These are phyloP conservation scores for Penicillium arizonense DNA, from an alignment of 495 filamentous ascomycete genomes.

Conservation along the genomic window DNA sequence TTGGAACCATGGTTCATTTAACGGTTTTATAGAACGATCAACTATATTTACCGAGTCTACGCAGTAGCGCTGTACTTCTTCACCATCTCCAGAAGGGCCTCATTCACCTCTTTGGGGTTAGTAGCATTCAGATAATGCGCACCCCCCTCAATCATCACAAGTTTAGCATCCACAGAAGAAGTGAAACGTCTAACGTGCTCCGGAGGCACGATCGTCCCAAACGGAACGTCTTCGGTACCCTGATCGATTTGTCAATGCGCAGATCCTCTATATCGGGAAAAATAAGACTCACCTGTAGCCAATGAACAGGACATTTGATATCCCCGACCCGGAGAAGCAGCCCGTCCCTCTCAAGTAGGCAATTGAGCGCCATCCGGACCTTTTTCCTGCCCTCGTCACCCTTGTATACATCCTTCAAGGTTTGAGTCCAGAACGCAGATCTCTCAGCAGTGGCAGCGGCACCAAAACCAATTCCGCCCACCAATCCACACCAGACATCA, in stretches of 20 bases:
- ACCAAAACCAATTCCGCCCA: conserved; percentile 58
- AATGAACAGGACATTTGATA: conserved; percentile 61
- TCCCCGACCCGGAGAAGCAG: conserved; percentile 53
- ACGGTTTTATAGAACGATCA: background rate
- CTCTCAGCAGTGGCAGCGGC: conserved; percentile 36
- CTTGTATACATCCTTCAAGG: conserved; percentile 53
- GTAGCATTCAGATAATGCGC: conserved; percentile 60
- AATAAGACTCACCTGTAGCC: conserved; percentile 55
- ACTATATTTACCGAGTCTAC: background rate
- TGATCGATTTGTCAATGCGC: conserved; percentile 13
- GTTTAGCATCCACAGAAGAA: conserved; percentile 47
- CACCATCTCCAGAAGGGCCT: conserved; percentile 51
- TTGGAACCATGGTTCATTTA: too few species aligned
- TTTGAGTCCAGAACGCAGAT: conserved; percentile 51
- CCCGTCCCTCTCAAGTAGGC: conserved; percentile 58
- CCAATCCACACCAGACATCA: conserved; percentile 55
- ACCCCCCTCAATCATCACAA: conserved; percentile 52
- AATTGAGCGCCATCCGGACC: conserved; percentile 55
- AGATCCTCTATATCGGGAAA: background rate
- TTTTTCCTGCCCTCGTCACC: conserved; percentile 61
- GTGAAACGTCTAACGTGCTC: conserved; percentile 61
- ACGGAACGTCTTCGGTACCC: conserved; percentile 55
- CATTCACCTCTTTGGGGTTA: conserved; percentile 53
- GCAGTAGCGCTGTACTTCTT: conserved; percentile 5
- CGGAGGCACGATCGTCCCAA: conserved; percentile 41